Evolutionary conservation across 768 basidiomycete genomes (phyloP).

Genomic region (Tricholoma furcatifolium): DNA sequence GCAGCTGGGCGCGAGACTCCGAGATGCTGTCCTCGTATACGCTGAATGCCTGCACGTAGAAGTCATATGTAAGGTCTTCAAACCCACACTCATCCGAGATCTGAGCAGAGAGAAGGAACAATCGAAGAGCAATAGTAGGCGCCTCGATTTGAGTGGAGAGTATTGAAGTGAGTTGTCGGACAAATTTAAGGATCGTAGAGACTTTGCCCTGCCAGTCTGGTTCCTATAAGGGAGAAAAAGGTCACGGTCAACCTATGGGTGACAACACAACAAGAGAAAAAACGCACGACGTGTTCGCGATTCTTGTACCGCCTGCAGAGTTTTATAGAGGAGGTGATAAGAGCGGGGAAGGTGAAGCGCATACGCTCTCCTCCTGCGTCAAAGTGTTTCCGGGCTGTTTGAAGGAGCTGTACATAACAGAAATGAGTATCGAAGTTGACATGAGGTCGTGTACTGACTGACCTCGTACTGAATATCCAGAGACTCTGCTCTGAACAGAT

Average conservation of each 20-base stretch:
- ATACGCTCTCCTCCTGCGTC: conserved; percentile 92
- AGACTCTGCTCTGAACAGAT: conserved; percentile 88
- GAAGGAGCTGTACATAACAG: conserved; percentile 61
- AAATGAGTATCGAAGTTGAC: not conserved
- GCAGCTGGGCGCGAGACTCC: conserved; percentile 91
- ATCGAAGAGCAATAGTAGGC: conserved; percentile 85
- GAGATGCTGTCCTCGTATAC: conserved; percentile 98
- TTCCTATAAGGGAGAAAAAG: conserved; percentile 48
- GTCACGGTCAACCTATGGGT: not conserved
- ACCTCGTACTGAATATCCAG: conserved; percentile 87
- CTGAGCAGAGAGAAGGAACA: conserved; percentile 95
- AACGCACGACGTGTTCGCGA: conserved; percentile 66
- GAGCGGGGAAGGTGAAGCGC: conserved; percentile 94
- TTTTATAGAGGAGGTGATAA: conserved; percentile 92
- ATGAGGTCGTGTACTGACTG: conserved; percentile 31
- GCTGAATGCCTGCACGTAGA: conserved; percentile 96
- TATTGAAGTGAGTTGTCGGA: conserved; percentile 89
- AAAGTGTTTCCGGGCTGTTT: conserved; percentile 88
- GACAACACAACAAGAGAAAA: not conserved
- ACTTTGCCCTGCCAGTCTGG: conserved; percentile 85
- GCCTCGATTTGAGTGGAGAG: conserved; percentile 93
- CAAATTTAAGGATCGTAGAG: conserved; percentile 89
- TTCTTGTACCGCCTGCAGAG: conserved; percentile 90
- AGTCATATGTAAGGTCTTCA: conserved; percentile 95
- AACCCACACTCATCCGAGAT: conserved; percentile 93